These are phyloP conservation scores for Alternaria gaisen DNA, from an alignment of 2,329 filamentous ascomycete species.

Conservation along the genomic window DNA sequence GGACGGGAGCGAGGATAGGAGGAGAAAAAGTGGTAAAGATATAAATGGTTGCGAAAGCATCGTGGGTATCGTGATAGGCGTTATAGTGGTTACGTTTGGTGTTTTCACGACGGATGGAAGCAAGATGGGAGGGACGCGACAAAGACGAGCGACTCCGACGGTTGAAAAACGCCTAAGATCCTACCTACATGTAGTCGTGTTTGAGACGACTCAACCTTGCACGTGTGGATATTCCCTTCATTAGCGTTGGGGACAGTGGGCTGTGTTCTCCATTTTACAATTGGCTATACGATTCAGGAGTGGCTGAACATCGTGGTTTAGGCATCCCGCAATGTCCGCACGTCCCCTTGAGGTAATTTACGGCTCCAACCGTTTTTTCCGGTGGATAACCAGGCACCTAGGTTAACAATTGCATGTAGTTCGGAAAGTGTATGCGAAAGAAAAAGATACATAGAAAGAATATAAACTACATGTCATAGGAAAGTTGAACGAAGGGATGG, in stretches of 20 bases:
- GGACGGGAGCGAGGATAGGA: not conserved
- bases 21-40: not conserved
- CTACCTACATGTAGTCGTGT: not conserved
- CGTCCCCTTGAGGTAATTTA: not conserved
- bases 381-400: not conserved
- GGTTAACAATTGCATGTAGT: not conserved
- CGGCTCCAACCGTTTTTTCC: not conserved
- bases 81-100: not conserved
- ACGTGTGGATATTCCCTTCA: not conserved
- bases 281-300: not conserved
- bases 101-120: not conserved
- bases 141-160: not conserved
- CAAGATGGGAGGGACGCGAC: not conserved
- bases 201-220: not conserved
- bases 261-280: not conserved
- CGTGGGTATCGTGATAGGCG: not conserved
- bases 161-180: not conserved
- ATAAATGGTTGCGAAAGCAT: not conserved
- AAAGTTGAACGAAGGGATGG: slow-evolving; percentile 4
- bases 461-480: not conserved
- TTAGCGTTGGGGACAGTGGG: not conserved
- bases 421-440: not conserved
- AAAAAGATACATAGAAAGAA: not conserved
- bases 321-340: not conserved
- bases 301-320: not conserved